phyloP scores from a whole-genome alignment of 2,329 filamentous ascomycete genomes.

The Capronia coronata region DNA sequence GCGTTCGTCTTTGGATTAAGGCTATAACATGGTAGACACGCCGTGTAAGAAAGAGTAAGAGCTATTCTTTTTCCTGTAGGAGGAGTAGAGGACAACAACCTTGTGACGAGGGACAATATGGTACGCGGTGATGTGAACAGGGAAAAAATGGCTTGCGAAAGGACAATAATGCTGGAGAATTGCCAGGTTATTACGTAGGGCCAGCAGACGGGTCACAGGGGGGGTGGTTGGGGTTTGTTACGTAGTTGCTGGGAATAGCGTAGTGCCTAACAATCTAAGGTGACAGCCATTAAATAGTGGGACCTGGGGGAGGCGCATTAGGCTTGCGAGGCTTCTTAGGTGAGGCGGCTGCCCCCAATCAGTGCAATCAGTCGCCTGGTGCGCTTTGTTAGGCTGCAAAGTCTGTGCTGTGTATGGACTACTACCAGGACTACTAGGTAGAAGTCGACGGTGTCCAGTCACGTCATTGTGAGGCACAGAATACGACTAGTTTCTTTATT shows the following conservation, averaged over 20 bases:
- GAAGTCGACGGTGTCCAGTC: no score
- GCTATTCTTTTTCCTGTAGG: background rate
- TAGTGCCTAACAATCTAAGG: background rate
- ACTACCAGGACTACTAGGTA: no score
- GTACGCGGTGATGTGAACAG: constrained; percentile 4
- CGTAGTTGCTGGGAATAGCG: background rate
- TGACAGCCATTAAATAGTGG: no score
- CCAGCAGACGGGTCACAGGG: background rate
- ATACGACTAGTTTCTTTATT: background rate
- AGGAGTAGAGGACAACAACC: background rate
- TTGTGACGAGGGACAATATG: constrained; percentile 4
- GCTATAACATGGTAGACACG: background rate
- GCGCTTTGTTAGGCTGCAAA: background rate
- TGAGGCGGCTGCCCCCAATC: background rate
- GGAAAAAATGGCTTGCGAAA: background rate
- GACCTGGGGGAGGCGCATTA: background rate
- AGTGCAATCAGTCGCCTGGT: no score
- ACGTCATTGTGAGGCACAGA: no score
- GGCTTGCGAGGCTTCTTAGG: background rate
- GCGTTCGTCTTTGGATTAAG: background rate
- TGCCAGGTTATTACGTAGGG: background rate
- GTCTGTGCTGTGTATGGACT: background rate
- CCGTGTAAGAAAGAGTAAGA: background rate
- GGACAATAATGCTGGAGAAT: background rate
- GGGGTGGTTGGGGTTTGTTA: background rate